phyloP scores from a whole-genome alignment of 805 yeast species.

The Maudiozyma bulderi region DNA sequence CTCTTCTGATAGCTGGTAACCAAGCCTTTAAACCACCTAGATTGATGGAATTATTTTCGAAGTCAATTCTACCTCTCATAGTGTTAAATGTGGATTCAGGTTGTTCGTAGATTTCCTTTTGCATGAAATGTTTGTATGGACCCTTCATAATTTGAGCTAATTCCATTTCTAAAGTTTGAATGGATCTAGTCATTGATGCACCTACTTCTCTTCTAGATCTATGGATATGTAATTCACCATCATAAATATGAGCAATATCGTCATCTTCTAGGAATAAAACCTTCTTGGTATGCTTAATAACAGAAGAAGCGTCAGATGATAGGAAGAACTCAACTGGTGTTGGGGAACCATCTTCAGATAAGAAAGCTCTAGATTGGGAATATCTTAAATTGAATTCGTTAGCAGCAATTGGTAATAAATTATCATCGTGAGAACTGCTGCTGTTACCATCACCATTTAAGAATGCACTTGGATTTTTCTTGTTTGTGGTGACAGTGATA shows the following conservation, averaged over 20 bases:
- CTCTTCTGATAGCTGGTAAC: conserved; percentile 82
- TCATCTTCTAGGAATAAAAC: conserved; percentile 95
- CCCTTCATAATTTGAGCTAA: conserved; percentile 98
- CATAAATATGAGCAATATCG: conserved; percentile 95
- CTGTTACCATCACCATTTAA: conserved; percentile 1
- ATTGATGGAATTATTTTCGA: conserved; percentile 62
- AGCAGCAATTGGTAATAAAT: conserved; percentile 45
- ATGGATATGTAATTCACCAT: conserved; percentile 97
- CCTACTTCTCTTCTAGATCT: conserved; percentile 84
- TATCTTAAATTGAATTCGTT: conserved; percentile 57
- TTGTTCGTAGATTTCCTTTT: conserved; percentile 96
- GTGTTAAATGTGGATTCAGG: conserved; percentile 97
- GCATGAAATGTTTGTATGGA: conserved; percentile 92
- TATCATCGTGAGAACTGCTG: conserved; percentile 2
- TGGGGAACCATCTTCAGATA: conserved; percentile 87
- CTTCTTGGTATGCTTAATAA: conserved; percentile 92
- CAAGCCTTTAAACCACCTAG: conserved; percentile 85
- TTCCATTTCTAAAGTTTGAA: conserved; percentile 94
- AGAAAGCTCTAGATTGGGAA: conserved; percentile 92
- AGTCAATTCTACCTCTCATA: conserved; percentile 98
- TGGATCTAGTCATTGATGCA: conserved; percentile 88
- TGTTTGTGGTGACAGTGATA: conserved; percentile 2
- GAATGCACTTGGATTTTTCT: conserved; percentile 6
- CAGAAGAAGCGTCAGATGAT: conserved; percentile 95
- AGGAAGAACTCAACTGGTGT: conserved; percentile 92